Evolutionary conservation across 2,329 filamentous ascomycete genomes (phyloP), one percentile per base, ranked within the genome.

Genomic region (Colletotrichum cuscutae): DNA sequence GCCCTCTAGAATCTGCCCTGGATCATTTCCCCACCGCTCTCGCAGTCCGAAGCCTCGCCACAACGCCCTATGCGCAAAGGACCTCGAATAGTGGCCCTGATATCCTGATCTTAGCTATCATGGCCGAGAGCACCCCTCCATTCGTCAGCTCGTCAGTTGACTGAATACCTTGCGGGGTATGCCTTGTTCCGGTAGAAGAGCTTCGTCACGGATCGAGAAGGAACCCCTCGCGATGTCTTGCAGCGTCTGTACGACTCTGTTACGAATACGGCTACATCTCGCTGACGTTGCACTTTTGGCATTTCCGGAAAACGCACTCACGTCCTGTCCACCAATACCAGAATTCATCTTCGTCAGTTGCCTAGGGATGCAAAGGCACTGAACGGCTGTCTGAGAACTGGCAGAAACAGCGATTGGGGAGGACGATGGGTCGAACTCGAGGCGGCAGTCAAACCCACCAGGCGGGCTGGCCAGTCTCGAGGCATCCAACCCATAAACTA

Each of bases 11-110:
- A 49, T n/a, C 42, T 49, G 42, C 42, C 19, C 7, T 49, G 15
- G 42, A 49, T n/a, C 15, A 2, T 49, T 49, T 49, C 42, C 42
- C 15, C 42, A 46, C 42, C 19, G 42, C 42, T 49, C 42, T 49
- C 42, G 42, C 42, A 49, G 42, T 49, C 42, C 19, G 42, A 49
- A 8, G 8, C 42, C 42, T 49, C 42, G 19, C 42, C n/a, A 19
- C 42, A 63, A 24, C 67, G 28, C 61, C 53, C 59, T 59, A 28
- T 65, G 67, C 61, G 28, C 53, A 13, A 24, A 24, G 53, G 65
- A 54, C 35, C 32, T 35, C 32, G 30, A 32, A 32, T 32, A 32
- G 9, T 32, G 11, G 30, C 9, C 30, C 8, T 32, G 30, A 32
- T 32, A 32, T 32, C 30, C 9, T 32, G 30, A 11, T 32, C 3